These are phyloP conservation scores for Pseudonitzschia pungens DNA, from an alignment of 108 stramenopile species.

Conservation along the genomic window DNA sequence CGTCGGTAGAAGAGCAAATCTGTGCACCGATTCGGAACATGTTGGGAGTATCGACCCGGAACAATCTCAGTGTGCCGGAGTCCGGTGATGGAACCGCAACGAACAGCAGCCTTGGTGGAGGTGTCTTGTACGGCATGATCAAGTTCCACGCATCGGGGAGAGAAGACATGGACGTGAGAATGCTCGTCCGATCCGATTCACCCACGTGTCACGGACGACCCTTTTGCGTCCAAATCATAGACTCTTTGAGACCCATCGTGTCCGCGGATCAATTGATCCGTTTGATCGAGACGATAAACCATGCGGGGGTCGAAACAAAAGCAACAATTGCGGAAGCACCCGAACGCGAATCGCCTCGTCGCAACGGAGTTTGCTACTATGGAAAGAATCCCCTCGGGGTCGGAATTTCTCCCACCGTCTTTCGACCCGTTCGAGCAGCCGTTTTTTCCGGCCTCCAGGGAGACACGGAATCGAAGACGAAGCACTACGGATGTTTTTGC, in stretches of 20 bases:
- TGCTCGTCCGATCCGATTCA: slow-evolving; percentile 60
- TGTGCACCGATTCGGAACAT: slow-evolving; percentile 39
- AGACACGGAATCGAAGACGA: slow-evolving; percentile 82
- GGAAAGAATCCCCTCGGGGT: slow-evolving; percentile 69
- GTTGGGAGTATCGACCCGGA: slow-evolving; percentile 63
- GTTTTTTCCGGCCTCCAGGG: slow-evolving; percentile 61
- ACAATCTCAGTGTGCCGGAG: slow-evolving; percentile 36
- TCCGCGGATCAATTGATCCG: slow-evolving; percentile 34
- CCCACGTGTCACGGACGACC: slow-evolving; percentile 56
- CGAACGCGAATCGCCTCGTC: not conserved
- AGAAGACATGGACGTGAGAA: slow-evolving; percentile 92
- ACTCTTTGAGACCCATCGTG: slow-evolving; percentile 46
- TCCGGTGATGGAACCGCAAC: not conserved
- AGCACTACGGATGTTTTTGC: slow-evolving; percentile 78
- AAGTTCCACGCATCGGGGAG: slow-evolving; percentile 89
- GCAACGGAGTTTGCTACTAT: slow-evolving; percentile 31
- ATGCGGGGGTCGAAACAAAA: not conserved
- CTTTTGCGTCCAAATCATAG: slow-evolving; percentile 80
- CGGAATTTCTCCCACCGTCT: slow-evolving; percentile 41
- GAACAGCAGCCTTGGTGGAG: not conserved
- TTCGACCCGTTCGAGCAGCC: slow-evolving; percentile 44
- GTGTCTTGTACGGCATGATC: slow-evolving; percentile 65
- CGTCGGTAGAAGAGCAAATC: slow-evolving; percentile 84
- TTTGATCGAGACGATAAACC: slow-evolving; percentile 53
- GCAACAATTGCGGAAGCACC: not conserved